These are phyloP conservation scores for Pseudogymnoascus sp. DNA, from an alignment of 2,329 filamentous ascomycete species.

Conservation along the genomic window DNA sequence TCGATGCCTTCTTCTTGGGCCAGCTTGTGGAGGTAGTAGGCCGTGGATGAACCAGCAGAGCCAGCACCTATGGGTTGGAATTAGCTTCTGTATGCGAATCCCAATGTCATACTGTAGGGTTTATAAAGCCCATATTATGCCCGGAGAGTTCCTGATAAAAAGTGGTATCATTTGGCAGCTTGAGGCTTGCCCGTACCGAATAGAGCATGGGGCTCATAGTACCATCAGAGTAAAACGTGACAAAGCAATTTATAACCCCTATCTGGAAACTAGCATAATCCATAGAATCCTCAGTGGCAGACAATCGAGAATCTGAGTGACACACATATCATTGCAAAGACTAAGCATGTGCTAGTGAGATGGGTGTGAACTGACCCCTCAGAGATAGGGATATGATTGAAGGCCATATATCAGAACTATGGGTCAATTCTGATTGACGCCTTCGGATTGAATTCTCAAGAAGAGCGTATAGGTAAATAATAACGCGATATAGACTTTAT, in stretches of 20 bases:
- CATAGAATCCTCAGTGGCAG: background rate
- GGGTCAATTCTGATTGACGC: background rate
- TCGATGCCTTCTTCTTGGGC: constrained; percentile 51
- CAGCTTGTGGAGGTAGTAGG: constrained; percentile 73
- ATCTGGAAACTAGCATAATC: background rate
- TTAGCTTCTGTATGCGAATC: background rate
- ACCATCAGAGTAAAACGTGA: background rate
- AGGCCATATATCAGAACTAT: background rate
- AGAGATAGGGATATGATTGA: background rate
- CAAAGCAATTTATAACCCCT: background rate
- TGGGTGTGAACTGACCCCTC: background rate
- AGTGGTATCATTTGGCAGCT: background rate
- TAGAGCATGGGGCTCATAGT: background rate
- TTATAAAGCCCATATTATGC: background rate
- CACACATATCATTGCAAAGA: background rate
- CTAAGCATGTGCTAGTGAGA: background rate
- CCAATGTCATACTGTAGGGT: background rate
- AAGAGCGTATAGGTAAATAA: background rate
- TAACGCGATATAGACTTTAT: background rate
- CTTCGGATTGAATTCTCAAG: background rate
- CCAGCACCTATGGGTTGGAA: constrained; percentile 62
- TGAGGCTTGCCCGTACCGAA: background rate
- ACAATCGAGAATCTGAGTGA: background rate
- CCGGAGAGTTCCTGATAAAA: background rate
- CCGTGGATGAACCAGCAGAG: constrained; percentile 77